These are phyloP conservation scores for Sicyos edulis DNA, from an alignment of 306 rosid genomes.

Conservation along the genomic window DNA sequence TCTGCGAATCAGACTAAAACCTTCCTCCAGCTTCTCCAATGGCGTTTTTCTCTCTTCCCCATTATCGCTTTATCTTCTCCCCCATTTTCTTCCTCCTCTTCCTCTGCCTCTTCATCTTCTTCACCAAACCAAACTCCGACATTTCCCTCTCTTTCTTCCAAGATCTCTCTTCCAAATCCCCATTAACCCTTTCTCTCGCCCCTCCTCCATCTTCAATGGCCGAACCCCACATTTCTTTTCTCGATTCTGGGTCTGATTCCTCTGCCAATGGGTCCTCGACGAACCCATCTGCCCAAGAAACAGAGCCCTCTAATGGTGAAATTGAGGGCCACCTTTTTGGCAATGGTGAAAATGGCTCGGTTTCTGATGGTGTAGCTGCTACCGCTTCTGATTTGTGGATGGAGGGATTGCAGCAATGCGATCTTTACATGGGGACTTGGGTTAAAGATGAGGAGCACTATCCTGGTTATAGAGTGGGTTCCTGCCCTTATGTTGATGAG, in stretches of 20 bases:
- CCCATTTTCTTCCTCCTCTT: conserved; percentile 43
- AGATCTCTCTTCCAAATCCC: conserved; percentile 42
- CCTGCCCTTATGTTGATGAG: conserved; percentile 86
- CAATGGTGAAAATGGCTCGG: conserved; percentile 3
- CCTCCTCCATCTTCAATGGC: conserved; percentile 14
- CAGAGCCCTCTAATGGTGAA: conserved; percentile 17
- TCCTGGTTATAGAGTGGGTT: conserved; percentile 63
- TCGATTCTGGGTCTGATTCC: conserved; percentile 17
- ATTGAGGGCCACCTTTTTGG: conserved; percentile 17
- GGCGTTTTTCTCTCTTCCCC: conserved; percentile 29
- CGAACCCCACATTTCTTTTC: conserved; percentile 15
- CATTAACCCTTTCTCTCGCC: conserved; percentile 25
- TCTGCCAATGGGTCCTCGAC: conserved; percentile 7
- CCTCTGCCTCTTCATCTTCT: conserved; percentile 36
- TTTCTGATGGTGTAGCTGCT: conserved; percentile 12
- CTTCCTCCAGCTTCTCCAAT: conserved; percentile 12
- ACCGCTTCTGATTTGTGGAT: background rate
- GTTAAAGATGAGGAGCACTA: conserved; percentile 58
- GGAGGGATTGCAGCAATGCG: conserved; percentile 38
- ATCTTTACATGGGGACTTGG: conserved; percentile 72
- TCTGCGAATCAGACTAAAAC: no score
- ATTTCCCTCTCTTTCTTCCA: conserved; percentile 37
- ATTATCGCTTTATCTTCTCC: conserved; percentile 33
- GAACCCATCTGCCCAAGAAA: conserved; percentile 20
- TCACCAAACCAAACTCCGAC: conserved; percentile 41